Conservation (phyloP, 83 land plant species). For the Diphasiastrum complanatum region DNA sequence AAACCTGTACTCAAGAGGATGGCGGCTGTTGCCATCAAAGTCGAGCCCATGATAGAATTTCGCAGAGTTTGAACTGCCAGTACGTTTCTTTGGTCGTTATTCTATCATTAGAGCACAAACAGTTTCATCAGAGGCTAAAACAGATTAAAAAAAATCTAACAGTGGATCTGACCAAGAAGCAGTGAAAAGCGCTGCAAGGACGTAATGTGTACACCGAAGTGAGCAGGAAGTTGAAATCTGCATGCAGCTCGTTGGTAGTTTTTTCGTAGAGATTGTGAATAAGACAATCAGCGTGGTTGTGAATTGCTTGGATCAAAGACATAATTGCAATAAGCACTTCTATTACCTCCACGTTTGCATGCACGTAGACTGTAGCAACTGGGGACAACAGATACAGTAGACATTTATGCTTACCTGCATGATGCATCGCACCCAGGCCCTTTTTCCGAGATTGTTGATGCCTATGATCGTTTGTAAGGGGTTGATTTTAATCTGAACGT, state of each 20-base stretch:
- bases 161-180: background rate
- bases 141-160: too few relatives aligned
- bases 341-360: too few relatives aligned
- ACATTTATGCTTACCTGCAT: background rate
- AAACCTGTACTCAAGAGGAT: slow-evolving; percentile 28
- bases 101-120: slow-evolving; percentile 17
- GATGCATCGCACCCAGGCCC: slow-evolving; percentile 4
- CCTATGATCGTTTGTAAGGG: slow-evolving; percentile 7
- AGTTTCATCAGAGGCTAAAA: background rate
- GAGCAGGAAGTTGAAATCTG: too few relatives aligned
- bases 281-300: too few relatives aligned
- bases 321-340: too few relatives aligned
- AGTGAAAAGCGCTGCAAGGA: background rate
- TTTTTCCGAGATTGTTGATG: background rate
- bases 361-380: background rate
- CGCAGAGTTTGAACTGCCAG: slow-evolving; percentile 45
- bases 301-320: too few relatives aligned
- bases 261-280: too few relatives aligned
- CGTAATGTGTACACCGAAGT: too few relatives aligned
- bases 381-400: background rate
- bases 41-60: slow-evolving; percentile 42
- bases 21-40: slow-evolving; percentile 40
- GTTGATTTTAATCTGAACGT: background rate
- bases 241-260: too few relatives aligned
- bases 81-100: slow-evolving; percentile 38